These are phyloP conservation scores for Orbilia blumenaviensis DNA, from an alignment of 2,329 filamentous ascomycete species.

Conservation along the genomic window DNA sequence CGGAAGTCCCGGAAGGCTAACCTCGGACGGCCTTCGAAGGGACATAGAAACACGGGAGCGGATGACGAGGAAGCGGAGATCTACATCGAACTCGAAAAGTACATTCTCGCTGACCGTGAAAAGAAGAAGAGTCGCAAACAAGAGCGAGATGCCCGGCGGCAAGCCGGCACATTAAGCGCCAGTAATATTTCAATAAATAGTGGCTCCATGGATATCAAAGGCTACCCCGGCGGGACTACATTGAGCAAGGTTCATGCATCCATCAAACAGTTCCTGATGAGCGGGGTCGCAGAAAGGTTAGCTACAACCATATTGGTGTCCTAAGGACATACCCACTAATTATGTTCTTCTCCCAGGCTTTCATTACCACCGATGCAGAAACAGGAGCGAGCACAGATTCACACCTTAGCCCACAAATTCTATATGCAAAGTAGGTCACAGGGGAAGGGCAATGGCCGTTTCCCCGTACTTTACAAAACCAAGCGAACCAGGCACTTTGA, in stretches of 20 bases:
- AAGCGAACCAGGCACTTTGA: constrained; percentile 67
- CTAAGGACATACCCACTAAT: not conserved
- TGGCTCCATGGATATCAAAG: constrained; percentile 68
- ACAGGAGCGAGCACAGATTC: constrained; percentile 77
- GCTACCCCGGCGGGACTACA: constrained; percentile 77
- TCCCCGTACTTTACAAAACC: constrained; percentile 80
- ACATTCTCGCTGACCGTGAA: constrained; percentile 74
- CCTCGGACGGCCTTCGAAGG: constrained; percentile 56
- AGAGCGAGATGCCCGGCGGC: constrained; percentile 74
- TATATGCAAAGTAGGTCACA: constrained; percentile 84
- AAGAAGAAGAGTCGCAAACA: constrained; percentile 77
- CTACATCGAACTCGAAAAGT: constrained; percentile 68
- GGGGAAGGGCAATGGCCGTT: constrained; percentile 76
- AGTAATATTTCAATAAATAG: constrained; percentile 63
- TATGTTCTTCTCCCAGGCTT: constrained; percentile 65
- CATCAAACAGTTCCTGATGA: constrained; percentile 75
- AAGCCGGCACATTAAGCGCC: constrained; percentile 72
- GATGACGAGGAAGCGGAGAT: constrained; percentile 74
- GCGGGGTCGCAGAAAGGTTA: constrained; percentile 69
- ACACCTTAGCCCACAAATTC: constrained; percentile 78
- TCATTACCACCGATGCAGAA: constrained; percentile 86
- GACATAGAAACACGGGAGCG: constrained; percentile 64
- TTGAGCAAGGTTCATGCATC: constrained; percentile 76
- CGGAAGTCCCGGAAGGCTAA: constrained; percentile 71
- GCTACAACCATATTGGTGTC: constrained; percentile 56